Percentiles rank a stretch among this genome's conserved stretches.
Evolutionary conservation across 495 filamentous ascomycete species (phyloP).

Genomic region (Recurvomyces mirabilis): DNA sequence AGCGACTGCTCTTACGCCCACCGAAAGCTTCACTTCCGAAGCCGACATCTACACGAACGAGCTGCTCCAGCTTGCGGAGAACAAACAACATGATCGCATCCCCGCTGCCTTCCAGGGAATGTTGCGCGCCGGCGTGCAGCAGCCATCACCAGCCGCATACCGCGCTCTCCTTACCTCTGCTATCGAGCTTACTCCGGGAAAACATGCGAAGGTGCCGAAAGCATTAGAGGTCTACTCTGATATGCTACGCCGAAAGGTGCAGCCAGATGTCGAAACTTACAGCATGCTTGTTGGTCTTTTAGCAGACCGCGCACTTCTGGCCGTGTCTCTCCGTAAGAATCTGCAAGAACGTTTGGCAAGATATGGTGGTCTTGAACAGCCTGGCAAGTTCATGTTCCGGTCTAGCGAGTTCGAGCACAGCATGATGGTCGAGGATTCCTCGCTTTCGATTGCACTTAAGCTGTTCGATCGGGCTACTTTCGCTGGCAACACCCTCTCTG

Average conservation of each 20-base stretch:
- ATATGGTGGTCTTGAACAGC: conserved; percentile 76
- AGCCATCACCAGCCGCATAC: conserved; percentile 73
- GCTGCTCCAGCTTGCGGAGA: conserved; percentile 56
- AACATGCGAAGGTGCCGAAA: conserved; percentile 72
- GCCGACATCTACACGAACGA: conserved; percentile 61
- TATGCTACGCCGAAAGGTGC: conserved; percentile 78
- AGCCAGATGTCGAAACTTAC: conserved; percentile 75
- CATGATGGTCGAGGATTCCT: conserved; percentile 74
- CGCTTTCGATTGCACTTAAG: conserved; percentile 69
- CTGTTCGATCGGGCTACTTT: conserved; percentile 48
- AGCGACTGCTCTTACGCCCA: conserved; percentile 14
- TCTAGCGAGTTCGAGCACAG: conserved; percentile 74
- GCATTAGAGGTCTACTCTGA: conserved; percentile 90
- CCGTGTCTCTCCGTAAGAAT: conserved; percentile 52
- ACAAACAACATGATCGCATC: conserved; percentile 67
- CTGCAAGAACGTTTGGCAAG: conserved; percentile 66
- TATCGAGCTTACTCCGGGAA: conserved; percentile 57
- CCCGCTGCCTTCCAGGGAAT: conserved; percentile 80
- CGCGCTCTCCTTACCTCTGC: conserved; percentile 80
- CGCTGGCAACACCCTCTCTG: conserved; percentile 28
- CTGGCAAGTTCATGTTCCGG: conserved; percentile 78
- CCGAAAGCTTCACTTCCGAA: conserved; percentile 36
- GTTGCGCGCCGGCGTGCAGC: conserved; percentile 57
- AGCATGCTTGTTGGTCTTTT: conserved; percentile 73
- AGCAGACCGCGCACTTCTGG: conserved; percentile 64